Conservation (phyloP, 371 early-diverging fungal species). For the Rhizopus delemar region DNA sequence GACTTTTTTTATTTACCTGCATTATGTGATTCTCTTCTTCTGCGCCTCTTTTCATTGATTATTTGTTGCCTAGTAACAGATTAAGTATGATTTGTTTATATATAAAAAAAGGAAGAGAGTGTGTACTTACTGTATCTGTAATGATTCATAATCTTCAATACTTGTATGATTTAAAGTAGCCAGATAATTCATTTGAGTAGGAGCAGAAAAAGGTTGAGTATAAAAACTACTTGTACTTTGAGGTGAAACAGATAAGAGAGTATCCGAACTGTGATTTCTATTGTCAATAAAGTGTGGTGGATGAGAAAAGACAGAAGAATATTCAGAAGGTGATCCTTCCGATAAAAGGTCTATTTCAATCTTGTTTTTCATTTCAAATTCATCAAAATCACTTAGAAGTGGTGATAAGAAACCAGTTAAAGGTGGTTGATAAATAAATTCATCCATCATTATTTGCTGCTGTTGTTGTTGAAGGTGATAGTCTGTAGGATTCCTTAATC, state of each 20-base stretch:
- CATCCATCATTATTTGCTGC: conserved; percentile 13
- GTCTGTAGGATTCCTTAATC: conserved; percentile 30
- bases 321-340: conserved; percentile 31
- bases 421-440: neutral
- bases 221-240: conserved; percentile 6
- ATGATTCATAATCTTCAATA: conserved; percentile 45
- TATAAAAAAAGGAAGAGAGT: neutral
- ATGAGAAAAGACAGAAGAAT: conserved; percentile 14
- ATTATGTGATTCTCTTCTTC: conserved; percentile 94
- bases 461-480: conserved; percentile 27
- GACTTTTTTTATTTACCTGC: conserved; percentile 57
- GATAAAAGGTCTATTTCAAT: conserved; percentile 1
- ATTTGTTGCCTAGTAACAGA: conserved; percentile 32
- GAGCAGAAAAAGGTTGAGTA: conserved; percentile 42
- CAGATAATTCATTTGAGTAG: conserved; percentile 26
- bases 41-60: conserved; percentile 79
- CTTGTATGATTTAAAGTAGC: conserved; percentile 21
- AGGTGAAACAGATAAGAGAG: conserved; percentile 7
- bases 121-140: conserved; percentile 45
- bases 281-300: conserved; percentile 11
- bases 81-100: neutral
- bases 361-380: conserved; percentile 6
- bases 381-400: conserved; percentile 32
- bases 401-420: conserved; percentile 21
- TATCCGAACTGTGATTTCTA: conserved; percentile 5